These are phyloP conservation scores for Parafenestella ontariensis DNA, from an alignment of 2,329 filamentous ascomycete genomes.

Conservation along the genomic window DNA sequence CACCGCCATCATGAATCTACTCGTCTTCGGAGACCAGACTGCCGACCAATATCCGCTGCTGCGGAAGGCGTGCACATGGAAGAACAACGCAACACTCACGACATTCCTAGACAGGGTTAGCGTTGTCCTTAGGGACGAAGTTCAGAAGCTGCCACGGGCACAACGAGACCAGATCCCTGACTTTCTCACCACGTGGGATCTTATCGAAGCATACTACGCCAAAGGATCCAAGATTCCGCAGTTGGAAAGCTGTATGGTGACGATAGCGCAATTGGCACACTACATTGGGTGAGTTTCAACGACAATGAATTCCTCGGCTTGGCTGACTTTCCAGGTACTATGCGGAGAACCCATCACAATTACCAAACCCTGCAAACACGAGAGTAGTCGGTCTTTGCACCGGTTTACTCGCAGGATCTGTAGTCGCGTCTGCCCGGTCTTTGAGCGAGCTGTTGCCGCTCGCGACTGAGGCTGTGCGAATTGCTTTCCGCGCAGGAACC, in stretches of 20 bases:
- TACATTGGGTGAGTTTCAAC: conserved; percentile 68
- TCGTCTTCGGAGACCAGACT: conserved; percentile 76
- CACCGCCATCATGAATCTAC: conserved; percentile 53
- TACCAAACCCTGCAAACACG: conserved; percentile 57
- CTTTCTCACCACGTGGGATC: conserved; percentile 68
- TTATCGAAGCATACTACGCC: conserved; percentile 69
- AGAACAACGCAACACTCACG: conserved; percentile 64
- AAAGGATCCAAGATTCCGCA: conserved; percentile 65
- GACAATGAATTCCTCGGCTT: not conserved
- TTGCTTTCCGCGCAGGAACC: conserved; percentile 70
- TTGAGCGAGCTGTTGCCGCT: conserved; percentile 68
- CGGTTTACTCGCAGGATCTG: conserved; percentile 72
- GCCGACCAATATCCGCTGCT: conserved; percentile 70
- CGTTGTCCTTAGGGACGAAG: conserved; percentile 66
- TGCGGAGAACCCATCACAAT: conserved; percentile 62
- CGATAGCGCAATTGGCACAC: conserved; percentile 70
- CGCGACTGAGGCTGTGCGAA: conserved; percentile 68
- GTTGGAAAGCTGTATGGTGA: conserved; percentile 70
- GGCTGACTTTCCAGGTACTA: conserved; percentile 52
- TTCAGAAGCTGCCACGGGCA: conserved; percentile 62
- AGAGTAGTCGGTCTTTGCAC: conserved; percentile 71
- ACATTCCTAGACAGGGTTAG: conserved; percentile 67
- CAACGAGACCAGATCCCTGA: conserved; percentile 66
- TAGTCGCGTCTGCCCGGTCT: conserved; percentile 68
- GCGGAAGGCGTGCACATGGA: conserved; percentile 56